Percentiles rank a stretch among this genome's conserved stretches.
phyloP scores from a whole-genome alignment of 2,329 filamentous ascomycete genomes.

The Fusarium abutilonis region DNA sequence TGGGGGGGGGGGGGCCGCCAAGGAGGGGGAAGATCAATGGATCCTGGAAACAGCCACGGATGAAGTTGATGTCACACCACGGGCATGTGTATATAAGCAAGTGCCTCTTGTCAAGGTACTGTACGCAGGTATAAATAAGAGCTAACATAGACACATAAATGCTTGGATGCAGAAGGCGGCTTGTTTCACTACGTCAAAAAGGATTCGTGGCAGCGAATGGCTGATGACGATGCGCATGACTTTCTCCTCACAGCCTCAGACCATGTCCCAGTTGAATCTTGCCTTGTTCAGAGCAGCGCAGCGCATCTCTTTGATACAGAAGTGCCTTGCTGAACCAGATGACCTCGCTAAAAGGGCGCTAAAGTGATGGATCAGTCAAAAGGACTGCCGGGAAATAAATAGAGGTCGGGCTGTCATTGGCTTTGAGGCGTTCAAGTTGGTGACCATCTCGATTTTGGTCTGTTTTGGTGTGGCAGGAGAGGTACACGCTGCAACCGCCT shows the following conservation, averaged over 20 bases:
- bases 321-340: constrained; percentile 32
- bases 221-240: constrained; percentile 11
- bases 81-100: constrained; percentile 3
- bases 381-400: constrained; percentile 37
- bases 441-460: constrained; percentile 26
- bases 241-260: constrained; percentile 12
- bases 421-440: constrained; percentile 16
- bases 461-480: constrained; percentile 32
- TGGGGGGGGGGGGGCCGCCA: no score
- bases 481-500: constrained; percentile 20
- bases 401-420: constrained; percentile 29
- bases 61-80: constrained; percentile 39
- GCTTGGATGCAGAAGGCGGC: no score
- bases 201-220: not conserved
- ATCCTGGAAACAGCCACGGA: constrained; percentile 24
- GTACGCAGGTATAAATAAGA: no score
- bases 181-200: constrained; percentile 11
- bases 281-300: constrained; percentile 4
- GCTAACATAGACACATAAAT: no score
- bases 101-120: constrained; percentile 2
- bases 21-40: constrained; percentile 19
- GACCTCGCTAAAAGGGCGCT: constrained; percentile 34
- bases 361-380: constrained; percentile 28
- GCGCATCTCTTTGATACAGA: constrained; percentile 15
- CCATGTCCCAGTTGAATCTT: constrained; percentile 16